Percentiles rank a stretch among this genome's conserved stretches.
phyloP scores from a whole-genome alignment of 192 early-diverging fungal species.

The Coemansia sp. region DNA sequence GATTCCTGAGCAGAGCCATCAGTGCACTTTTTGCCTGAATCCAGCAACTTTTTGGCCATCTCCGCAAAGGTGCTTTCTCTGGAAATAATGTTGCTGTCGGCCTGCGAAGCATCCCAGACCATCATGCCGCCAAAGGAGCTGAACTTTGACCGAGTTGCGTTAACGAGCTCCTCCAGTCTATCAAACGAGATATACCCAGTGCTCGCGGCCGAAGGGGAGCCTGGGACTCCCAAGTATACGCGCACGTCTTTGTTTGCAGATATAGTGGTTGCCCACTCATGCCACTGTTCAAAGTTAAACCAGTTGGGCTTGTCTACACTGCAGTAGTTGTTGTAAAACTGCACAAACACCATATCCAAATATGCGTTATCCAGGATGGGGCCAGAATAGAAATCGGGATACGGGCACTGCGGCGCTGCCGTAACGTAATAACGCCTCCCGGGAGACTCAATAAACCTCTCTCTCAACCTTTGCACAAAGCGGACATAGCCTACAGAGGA shows the following conservation, averaged over 20 bases:
- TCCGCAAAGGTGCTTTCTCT: constrained; percentile 18
- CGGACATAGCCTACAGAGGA: constrained; percentile 54
- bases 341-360: constrained; percentile 69
- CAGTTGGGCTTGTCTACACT: constrained; percentile 50
- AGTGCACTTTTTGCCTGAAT: constrained; percentile 28
- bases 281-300: constrained; percentile 76
- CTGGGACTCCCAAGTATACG: constrained; percentile 63
- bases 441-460: constrained; percentile 48
- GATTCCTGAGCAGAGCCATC: constrained; percentile 17
- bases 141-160: constrained; percentile 50
- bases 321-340: constrained; percentile 85
- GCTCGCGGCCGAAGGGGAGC: constrained; percentile 53
- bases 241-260: constrained; percentile 60
- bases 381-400: constrained; percentile 63
- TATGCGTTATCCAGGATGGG: constrained; percentile 57
- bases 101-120: constrained; percentile 73
- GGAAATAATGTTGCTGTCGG: constrained; percentile 45
- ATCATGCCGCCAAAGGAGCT: constrained; percentile 66
- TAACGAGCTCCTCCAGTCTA: constrained; percentile 51
- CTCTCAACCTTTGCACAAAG: constrained; percentile 57
- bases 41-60: constrained; percentile 22
- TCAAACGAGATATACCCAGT: constrained; percentile 55
- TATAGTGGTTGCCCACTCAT: constrained; percentile 58
- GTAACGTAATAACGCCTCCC: constrained; percentile 56
- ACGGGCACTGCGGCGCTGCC: constrained; percentile 72